These are phyloP conservation scores for Alternaria ventricosa DNA, from an alignment of 2,329 filamentous ascomycete genomes.

Conservation along the genomic window DNA sequence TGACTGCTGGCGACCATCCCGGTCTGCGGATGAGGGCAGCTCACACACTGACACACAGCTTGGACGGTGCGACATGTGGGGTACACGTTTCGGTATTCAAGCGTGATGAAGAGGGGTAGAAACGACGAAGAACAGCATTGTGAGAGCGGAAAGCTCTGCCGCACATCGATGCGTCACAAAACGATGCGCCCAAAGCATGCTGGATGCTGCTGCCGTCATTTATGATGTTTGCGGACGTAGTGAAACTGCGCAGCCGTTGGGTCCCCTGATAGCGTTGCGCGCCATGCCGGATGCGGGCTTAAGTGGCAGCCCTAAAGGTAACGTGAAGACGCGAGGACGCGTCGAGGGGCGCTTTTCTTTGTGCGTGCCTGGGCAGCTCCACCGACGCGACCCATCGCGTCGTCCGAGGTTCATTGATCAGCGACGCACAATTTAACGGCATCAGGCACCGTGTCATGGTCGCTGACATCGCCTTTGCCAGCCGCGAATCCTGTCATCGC, in stretches of 20 bases:
- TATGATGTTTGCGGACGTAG: neutral
- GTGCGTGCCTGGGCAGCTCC: constrained; percentile 9
- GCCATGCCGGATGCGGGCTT: constrained; percentile 1
- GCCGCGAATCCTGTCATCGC: constrained; percentile 14
- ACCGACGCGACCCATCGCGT: constrained; percentile 6
- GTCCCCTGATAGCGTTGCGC: neutral
- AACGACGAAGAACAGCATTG: neutral
- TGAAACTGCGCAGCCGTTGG: constrained; percentile 14
- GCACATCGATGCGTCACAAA: neutral
- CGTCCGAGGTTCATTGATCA: constrained; percentile 16
- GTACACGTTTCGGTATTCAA: neutral
- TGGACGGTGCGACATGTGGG: neutral
- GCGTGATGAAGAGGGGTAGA: neutral
- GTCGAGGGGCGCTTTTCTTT: constrained; percentile 11
- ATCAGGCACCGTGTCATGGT: constrained; percentile 15
- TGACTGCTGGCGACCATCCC: neutral
- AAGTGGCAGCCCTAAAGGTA: constrained; percentile 11
- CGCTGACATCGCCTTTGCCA: constrained; percentile 4
- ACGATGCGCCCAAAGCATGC: neutral
- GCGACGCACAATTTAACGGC: constrained; percentile 18
- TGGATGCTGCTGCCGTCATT: neutral
- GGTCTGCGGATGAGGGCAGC: neutral
- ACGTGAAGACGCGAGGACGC: constrained; percentile 21
- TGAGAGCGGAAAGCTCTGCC: neutral
- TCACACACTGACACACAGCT: neutral